phyloP scores from a whole-genome alignment of 805 yeast species.

The Soucietia sequanensis region DNA sequence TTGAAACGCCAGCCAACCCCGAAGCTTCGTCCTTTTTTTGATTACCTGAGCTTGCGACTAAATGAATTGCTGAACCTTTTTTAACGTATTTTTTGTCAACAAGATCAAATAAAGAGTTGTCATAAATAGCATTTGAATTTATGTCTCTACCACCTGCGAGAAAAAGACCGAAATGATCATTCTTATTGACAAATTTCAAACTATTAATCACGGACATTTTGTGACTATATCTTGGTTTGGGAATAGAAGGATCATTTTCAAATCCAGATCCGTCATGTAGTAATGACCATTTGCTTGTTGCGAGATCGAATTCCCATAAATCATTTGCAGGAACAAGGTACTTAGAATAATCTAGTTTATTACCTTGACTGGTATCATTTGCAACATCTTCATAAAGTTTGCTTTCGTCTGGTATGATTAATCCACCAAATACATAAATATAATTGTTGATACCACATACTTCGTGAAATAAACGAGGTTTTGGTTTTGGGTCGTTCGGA shows the following conservation, averaged over 20 bases:
- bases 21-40: slow-evolving; percentile 8
- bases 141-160: slow-evolving; percentile 54
- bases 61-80: slow-evolving; percentile 13
- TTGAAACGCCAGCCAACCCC: slow-evolving; percentile 12
- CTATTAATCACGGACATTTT: slow-evolving; percentile 43
- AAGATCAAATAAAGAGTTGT: slow-evolving; percentile 45
- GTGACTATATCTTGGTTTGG: slow-evolving; percentile 52
- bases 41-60: slow-evolving; percentile 13
- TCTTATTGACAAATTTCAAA: slow-evolving; percentile 33
- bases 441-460: slow-evolving; percentile 49
- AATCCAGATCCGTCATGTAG: slow-evolving; percentile 35
- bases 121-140: slow-evolving; percentile 28
- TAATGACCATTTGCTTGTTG: slow-evolving; percentile 52
- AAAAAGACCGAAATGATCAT: slow-evolving; percentile 47
- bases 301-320: slow-evolving; percentile 64
- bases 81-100: slow-evolving; percentile 35
- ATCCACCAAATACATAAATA: slow-evolving; percentile 66
- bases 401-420: slow-evolving; percentile 31
- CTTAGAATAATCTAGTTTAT: slow-evolving; percentile 11
- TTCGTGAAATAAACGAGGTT: slow-evolving; percentile 60
- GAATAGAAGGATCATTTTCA: slow-evolving; percentile 17
- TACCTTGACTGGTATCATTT: slow-evolving; percentile 9
- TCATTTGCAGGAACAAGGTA: slow-evolving; percentile 54
- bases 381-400: slow-evolving; percentile 21
- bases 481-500: slow-evolving; percentile 25